Conservation (phyloP, 169 alveolate species). For the Plasmodium yoelii region DNA sequence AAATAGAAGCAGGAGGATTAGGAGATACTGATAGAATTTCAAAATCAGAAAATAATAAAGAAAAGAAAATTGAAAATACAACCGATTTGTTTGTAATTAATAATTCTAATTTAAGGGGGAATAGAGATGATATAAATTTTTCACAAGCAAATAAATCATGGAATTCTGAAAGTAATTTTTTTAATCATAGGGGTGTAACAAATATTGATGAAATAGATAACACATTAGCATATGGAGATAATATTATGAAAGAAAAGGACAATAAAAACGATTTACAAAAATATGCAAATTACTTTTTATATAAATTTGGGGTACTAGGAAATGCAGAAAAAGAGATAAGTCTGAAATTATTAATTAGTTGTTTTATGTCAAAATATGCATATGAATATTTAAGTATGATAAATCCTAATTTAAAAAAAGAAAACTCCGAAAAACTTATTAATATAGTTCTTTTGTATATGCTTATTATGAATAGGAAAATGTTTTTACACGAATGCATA, state of each 20-base stretch:
- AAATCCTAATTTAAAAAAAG: slow-evolving; percentile 57
- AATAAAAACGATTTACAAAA: slow-evolving; percentile 1
- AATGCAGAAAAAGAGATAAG: slow-evolving; percentile 73
- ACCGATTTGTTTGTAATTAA: not conserved
- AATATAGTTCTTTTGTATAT: slow-evolving; percentile 62
- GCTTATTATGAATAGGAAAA: slow-evolving; percentile 74
- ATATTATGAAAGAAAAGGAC: not conserved
- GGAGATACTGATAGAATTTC: not conserved
- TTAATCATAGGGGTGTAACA: not conserved
- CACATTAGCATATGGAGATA: not conserved
- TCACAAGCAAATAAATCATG: not conserved
- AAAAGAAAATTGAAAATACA: not conserved
- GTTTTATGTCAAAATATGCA: slow-evolving; percentile 76
- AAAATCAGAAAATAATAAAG: not conserved
- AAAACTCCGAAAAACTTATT: slow-evolving; percentile 46
- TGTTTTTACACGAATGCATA: slow-evolving; percentile 68
- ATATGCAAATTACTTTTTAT: slow-evolving; percentile 9
- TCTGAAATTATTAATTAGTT: slow-evolving; percentile 64
- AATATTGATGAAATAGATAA: not conserved
- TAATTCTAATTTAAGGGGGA: not conserved
- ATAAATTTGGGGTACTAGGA: slow-evolving; percentile 71
- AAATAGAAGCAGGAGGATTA: not conserved
- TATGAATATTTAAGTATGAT: slow-evolving; percentile 71
- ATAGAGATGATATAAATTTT: no score
- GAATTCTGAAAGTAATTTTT: not conserved